These are phyloP conservation scores for Emiliania huxleyi DNA, from an alignment of 78 protist genomes.

Conservation along the genomic window DNA sequence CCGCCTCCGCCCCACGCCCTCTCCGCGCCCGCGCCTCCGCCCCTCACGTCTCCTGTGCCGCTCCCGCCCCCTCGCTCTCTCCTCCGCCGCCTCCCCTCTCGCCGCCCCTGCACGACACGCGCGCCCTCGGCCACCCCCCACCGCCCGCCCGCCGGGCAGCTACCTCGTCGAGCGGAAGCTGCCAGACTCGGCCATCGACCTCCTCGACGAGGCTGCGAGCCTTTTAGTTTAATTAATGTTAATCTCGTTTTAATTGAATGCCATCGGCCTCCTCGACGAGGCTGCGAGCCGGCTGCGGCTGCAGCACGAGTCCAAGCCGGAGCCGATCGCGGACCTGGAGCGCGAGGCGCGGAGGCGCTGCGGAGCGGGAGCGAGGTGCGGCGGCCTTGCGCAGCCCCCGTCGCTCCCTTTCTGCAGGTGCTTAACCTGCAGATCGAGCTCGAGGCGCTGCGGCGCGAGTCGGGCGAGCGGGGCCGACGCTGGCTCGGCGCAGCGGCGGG, in stretches of 20 bases:
- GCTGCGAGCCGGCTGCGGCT: background rate
- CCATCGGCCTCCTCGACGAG: too few relatives aligned
- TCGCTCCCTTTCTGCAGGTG: too few relatives aligned
- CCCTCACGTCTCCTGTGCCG: background rate
- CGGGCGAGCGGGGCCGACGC: too few relatives aligned
- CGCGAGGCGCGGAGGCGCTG: too few relatives aligned
- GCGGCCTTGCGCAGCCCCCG: too few relatives aligned
- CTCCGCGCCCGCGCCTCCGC: background rate
- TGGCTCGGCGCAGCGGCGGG: too few relatives aligned
- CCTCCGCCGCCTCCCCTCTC: too few relatives aligned
- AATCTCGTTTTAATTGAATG: too few relatives aligned
- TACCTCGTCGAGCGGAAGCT: conserved; percentile 92
- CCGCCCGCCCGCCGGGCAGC: too few relatives aligned
- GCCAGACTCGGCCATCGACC: conserved; percentile 99
- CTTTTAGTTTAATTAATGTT: too few relatives aligned
- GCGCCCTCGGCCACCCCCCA: conserved; percentile 83
- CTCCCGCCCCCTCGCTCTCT: background rate
- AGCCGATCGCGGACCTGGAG: conserved; percentile 17
- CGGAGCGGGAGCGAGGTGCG: too few relatives aligned
- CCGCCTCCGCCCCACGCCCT: too few relatives aligned
- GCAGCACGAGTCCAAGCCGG: conserved; percentile 39
- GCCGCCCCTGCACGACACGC: conserved; percentile 91
- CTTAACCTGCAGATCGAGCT: background rate
- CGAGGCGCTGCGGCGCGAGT: background rate
- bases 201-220: conserved; percentile 54